Percentiles rank a stretch among this genome's conserved stretches.
These are phyloP conservation scores for Peziza echinospora DNA, from an alignment of 495 filamentous ascomycete species.

Conservation along the genomic window DNA sequence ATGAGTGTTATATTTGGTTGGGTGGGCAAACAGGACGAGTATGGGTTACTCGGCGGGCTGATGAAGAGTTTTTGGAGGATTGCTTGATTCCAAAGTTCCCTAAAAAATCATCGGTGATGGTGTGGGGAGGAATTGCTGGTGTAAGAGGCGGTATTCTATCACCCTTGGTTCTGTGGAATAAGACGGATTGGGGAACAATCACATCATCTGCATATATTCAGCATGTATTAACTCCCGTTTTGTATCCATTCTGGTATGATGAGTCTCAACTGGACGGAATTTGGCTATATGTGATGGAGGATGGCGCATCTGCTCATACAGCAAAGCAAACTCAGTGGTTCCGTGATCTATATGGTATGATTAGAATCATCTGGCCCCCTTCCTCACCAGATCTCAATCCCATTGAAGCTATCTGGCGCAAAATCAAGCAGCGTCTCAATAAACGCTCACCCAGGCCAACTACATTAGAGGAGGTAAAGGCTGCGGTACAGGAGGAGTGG, in stretches of 20 bases:
- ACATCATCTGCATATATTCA: not conserved
- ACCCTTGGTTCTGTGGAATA: not conserved
- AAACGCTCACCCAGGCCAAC: not conserved
- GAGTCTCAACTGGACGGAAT: not conserved
- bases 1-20: slow-evolving; percentile 2
- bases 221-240: not conserved
- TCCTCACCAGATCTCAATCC: slow-evolving; percentile 7
- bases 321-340: not conserved
- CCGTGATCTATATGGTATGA: not conserved
- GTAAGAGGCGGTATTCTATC: not conserved
- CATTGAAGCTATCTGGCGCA: slow-evolving; percentile 7
- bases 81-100: slow-evolving; percentile 4
- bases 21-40: not conserved
- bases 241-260: slow-evolving; percentile 3
- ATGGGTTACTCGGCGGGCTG: not conserved
- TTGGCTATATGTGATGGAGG: slow-evolving; percentile 1
- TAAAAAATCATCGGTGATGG: not conserved
- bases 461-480: not conserved
- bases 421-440: slow-evolving; percentile 5
- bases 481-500: not conserved
- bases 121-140: slow-evolving; percentile 1
- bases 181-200: not conserved
- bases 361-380: slow-evolving; percentile 1
- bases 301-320: slow-evolving; percentile 1
- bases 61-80: not conserved